phyloP scores from a whole-genome alignment of 257 asterid genomes.

The Verbena officinalis region DNA sequence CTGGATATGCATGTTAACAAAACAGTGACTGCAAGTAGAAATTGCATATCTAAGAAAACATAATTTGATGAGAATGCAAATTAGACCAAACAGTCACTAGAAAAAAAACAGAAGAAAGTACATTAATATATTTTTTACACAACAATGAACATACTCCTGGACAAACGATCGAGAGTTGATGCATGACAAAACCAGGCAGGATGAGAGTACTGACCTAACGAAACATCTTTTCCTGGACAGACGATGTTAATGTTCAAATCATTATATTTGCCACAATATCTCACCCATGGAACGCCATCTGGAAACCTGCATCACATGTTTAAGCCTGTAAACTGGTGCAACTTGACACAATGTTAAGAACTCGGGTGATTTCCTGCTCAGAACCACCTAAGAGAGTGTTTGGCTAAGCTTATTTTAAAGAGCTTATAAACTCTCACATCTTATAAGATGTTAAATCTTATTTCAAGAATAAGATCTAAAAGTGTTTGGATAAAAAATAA shows the following conservation, averaged over 20 bases:
- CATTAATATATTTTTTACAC: not conserved
- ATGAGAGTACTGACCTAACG: not conserved
- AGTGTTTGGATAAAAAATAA: too few species aligned
- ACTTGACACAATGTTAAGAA: not conserved
- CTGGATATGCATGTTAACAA: not conserved
- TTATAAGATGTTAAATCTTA: too few species aligned
- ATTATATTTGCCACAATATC: too few species aligned
- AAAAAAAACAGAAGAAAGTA: not conserved
- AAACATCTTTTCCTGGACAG: too few species aligned
- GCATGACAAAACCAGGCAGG: not conserved
- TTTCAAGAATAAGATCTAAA: too few species aligned
- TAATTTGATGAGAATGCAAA: not conserved
- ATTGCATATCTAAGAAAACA: too few species aligned
- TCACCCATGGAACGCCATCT: too few species aligned
- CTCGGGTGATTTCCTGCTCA: not conserved
- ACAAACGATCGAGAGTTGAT: not conserved
- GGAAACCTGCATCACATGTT: not conserved
- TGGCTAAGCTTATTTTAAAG: too few species aligned
- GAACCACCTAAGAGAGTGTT: too few species aligned
- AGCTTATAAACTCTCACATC: too few species aligned
- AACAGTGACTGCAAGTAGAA: not conserved
- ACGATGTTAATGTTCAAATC: too few species aligned
- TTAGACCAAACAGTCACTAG: not conserved
- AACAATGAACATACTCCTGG: not conserved
- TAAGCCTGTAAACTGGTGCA: conserved; percentile 1